Conservation (phyloP, 495 filamentous ascomycete species). For the Penicillium psychrofluorescens region DNA sequence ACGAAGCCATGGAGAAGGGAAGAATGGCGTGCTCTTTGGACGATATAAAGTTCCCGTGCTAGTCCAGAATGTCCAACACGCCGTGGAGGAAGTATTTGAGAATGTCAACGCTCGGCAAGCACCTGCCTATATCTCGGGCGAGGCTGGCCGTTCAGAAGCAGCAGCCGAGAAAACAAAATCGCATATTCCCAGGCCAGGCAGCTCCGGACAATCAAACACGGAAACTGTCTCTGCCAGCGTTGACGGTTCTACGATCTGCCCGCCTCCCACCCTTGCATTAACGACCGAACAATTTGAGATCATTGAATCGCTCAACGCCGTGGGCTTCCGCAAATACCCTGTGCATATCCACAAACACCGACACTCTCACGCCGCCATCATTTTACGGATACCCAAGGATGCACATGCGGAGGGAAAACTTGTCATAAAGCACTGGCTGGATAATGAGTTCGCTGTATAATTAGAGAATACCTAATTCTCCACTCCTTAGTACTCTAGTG, state of each 20-base stretch:
- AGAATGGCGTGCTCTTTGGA: conserved; percentile 52
- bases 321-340: conserved; percentile 74
- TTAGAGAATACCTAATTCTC: neutral
- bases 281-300: conserved; percentile 75
- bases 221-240: neutral
- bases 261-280: conserved; percentile 64
- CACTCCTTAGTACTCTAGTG: no score
- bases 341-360: conserved; percentile 76
- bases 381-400: conserved; percentile 59
- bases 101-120: conserved; percentile 55
- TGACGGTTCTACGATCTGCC: neutral
- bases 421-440: conserved; percentile 76
- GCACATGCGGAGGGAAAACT: conserved; percentile 67
- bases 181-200: no score
- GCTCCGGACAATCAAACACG: neutral
- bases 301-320: conserved; percentile 64
- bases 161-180: neutral
- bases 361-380: conserved; percentile 87
- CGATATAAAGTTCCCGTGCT: conserved; percentile 72
- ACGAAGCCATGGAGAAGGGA: conserved; percentile 63
- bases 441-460: conserved; percentile 65
- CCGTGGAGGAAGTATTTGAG: conserved; percentile 68
- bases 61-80: conserved; percentile 61
- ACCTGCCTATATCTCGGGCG: conserved; percentile 51
- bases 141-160: conserved; percentile 20